Evolutionary conservation across 768 basidiomycete species (phyloP).

Genomic region (Boletus insuetus): DNA sequence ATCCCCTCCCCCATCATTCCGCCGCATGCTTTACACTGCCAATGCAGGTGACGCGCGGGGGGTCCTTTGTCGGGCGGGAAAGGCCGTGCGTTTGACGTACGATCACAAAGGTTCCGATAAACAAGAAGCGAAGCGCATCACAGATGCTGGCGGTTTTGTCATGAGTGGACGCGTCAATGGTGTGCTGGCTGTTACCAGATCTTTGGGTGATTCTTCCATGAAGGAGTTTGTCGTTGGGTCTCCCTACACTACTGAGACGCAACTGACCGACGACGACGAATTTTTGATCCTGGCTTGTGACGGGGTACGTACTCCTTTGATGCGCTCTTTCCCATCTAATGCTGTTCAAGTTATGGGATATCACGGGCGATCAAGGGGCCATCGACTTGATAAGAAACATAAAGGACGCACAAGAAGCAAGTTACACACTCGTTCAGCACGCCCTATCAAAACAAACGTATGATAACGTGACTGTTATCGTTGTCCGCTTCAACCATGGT

Average conservation of each 20-base stretch:
- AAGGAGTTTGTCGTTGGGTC: slow-evolving; percentile 99
- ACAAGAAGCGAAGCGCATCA: slow-evolving; percentile 97
- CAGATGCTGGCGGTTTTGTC: slow-evolving; percentile 96
- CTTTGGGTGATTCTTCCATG: slow-evolving; percentile 96
- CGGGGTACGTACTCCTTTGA: slow-evolving; percentile 61
- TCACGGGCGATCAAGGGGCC: slow-evolving; percentile 86
- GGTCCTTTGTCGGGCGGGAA: slow-evolving; percentile 87
- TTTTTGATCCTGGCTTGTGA: slow-evolving; percentile 96
- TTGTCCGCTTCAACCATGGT: slow-evolving; percentile 70
- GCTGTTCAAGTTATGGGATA: slow-evolving; percentile 84
- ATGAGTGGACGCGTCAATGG: slow-evolving; percentile 99
- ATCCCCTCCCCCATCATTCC: slow-evolving; percentile 46
- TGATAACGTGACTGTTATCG: slow-evolving; percentile 92
- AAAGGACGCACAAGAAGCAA: slow-evolving; percentile 80
- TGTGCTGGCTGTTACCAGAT: slow-evolving; percentile 93
- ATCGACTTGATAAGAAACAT: slow-evolving; percentile 77
- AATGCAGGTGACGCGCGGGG: slow-evolving; percentile 97
- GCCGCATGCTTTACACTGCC: slow-evolving; percentile 88
- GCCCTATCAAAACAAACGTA: slow-evolving; percentile 87
- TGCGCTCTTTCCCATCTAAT: slow-evolving; percentile 4
- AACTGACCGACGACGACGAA: slow-evolving; percentile 87
- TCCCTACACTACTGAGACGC: slow-evolving; percentile 98
- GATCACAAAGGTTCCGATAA: slow-evolving; percentile 98
- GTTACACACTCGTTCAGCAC: slow-evolving; percentile 72
- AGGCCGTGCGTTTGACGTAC: slow-evolving; percentile 91